Percentiles rank a stretch among this genome's conserved stretches.
Conservation (phyloP, 805 yeast species). For the Candida maesae region DNA sequence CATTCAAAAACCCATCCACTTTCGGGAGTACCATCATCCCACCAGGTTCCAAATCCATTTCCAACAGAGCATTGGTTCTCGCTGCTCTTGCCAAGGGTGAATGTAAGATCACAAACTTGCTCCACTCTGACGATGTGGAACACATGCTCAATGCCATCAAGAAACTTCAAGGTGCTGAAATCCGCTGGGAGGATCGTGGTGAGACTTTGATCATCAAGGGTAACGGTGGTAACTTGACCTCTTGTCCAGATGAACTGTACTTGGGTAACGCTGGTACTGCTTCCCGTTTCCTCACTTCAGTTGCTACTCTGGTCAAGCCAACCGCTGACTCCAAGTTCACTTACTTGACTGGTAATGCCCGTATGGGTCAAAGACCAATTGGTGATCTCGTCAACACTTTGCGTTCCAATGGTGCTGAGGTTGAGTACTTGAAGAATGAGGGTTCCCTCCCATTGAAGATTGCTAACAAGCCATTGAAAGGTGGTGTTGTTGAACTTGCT, state of each 20-base stretch:
- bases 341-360: slow-evolving; percentile 83
- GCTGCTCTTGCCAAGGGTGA: slow-evolving; percentile 90
- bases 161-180: slow-evolving; percentile 74
- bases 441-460: slow-evolving; percentile 88
- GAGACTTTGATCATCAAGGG: slow-evolving; percentile 82
- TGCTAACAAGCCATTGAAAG: slow-evolving; percentile 69
- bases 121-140: slow-evolving; percentile 95
- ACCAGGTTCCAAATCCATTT: slow-evolving; percentile 96
- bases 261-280: slow-evolving; percentile 99
- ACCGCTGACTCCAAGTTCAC: slow-evolving; percentile 41
- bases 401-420: slow-evolving; percentile 68
- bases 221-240: slow-evolving; percentile 73
- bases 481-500: slow-evolving; percentile 90
- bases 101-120: slow-evolving; percentile 75
- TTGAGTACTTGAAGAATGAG: slow-evolving; percentile 64
- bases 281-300: slow-evolving; percentile 87
- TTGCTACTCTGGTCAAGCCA: slow-evolving; percentile 76
- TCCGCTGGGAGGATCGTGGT: slow-evolving; percentile 83
- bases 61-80: slow-evolving; percentile 87
- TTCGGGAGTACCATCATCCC: slow-evolving; percentile 55
- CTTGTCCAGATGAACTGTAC: slow-evolving; percentile 67
- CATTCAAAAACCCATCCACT: slow-evolving; percentile 37
- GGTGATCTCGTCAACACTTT: slow-evolving; percentile 95
- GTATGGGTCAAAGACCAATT: slow-evolving; percentile 97
- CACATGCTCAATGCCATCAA: slow-evolving; percentile 89